Evolutionary conservation across 495 filamentous ascomycete species (phyloP), one percentile per base, ranked within the genome.

Genomic region (Oidiodendron maius): DNA sequence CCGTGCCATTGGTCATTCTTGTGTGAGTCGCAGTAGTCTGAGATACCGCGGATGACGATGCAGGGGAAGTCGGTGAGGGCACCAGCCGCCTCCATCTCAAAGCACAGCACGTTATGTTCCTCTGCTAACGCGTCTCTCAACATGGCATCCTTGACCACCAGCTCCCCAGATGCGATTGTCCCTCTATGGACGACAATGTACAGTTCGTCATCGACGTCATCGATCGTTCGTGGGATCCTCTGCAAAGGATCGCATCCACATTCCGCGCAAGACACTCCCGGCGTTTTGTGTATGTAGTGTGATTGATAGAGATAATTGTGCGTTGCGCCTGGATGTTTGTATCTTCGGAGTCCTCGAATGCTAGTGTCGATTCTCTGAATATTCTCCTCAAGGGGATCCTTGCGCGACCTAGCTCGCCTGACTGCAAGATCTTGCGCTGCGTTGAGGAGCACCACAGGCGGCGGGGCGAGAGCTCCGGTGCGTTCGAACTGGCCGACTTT

Each of bases 11-110:
- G 39, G 25, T 70, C 63, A 52, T 66, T 65, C 52, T 71, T 73
- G 49, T 71, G 68, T 48, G 63, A 71, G 44, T 73, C 70, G 15
- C 62, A 60, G 47, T 71, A 74, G 49, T 74, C 67, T 32, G 61
- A 68, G 0, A 71, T 56, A 0, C 64, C 64, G 38, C 71, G 70
- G 46, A 72, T 57, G 1, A 74, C 56, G 2, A 72, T 38, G 25
- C 52, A 62, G 0, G 62, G 62, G 3, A 67, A 50, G 32, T 48
- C 32, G 9, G 28, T 15, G 3, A 48, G 28, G 5, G 32, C 28
- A 18, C 44, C 44, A n/a, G 20, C 36, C 18, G 36, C 36, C 16
- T 39, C 16, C 16, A 39, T 39, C 36, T 39, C 36, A 16, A 39
- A 39, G 16, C 36, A 39, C 36, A 39, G 18, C 12, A 44, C 16